A percentile compares a stretch with the other conserved stretches of the same genome.
Evolutionary conservation across 2,329 filamentous ascomycete species (phyloP).

Genomic region (Talaromyces sp.): DNA sequence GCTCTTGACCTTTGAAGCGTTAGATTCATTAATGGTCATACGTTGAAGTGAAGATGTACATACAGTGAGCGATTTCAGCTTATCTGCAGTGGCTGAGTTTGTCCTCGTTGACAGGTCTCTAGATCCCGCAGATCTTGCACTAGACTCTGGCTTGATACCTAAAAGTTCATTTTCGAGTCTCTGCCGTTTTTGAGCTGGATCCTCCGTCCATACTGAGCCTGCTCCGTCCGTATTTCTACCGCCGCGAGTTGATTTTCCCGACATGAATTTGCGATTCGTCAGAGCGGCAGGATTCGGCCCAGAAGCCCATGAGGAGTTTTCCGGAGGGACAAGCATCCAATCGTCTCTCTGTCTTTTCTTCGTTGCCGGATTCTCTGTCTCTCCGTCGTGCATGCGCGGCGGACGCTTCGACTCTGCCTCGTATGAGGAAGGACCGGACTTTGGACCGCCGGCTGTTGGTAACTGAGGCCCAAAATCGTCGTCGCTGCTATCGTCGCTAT

Average conservation of each 20-base stretch:
- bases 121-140: not conserved
- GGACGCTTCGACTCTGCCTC: not conserved
- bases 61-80: constrained; percentile 51
- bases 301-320: constrained; percentile 50
- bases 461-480: constrained; percentile 35
- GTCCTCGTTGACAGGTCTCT: constrained; percentile 27
- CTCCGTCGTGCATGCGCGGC: not conserved
- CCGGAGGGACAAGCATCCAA: constrained; percentile 73
- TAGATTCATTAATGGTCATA: not conserved
- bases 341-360: constrained; percentile 57
- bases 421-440: not conserved
- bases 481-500: constrained; percentile 39
- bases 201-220: constrained; percentile 79
- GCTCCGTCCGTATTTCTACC: constrained; percentile 36
- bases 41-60: constrained; percentile 33
- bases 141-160: constrained; percentile 54
- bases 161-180: constrained; percentile 77
- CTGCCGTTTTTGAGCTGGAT: constrained; percentile 77
- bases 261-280: constrained; percentile 75
- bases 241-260: constrained; percentile 56
- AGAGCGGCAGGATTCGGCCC: constrained; percentile 77
- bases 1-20: constrained; percentile 46
- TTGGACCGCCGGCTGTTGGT: constrained; percentile 19
- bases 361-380: not conserved
- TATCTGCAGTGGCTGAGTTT: constrained; percentile 47